Base-by-base conservation (phyloP, 2,329 filamentous ascomycete genomes). In the Colletotrichum destructivum region DNA sequence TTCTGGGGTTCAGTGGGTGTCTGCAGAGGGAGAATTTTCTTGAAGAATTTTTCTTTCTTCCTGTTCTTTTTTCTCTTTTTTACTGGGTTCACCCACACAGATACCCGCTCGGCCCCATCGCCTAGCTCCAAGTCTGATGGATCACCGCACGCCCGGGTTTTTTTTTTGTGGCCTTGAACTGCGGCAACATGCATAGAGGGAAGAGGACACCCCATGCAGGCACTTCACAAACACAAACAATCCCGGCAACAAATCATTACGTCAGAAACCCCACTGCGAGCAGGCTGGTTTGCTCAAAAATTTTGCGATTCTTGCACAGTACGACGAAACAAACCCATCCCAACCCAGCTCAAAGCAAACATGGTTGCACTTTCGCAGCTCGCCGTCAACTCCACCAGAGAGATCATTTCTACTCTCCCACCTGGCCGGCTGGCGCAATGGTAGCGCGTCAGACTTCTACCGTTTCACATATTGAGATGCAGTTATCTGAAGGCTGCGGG, bases 391-490 rank as follows among this genome's bases (percentile, higher is more conserved):
- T 3, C 65, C 2, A 8, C 49, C 26, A 3, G 56, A 13, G 54
- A 56, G 54, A 56, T 42, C 47, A 2, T 40, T 8, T 4, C 15
- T 40, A 1, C 42, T 40, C 12, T 38, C 31, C 11, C 11, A 21
- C 16, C 35, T 18, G 69, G 69, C 69, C 69, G 69, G 65, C 69
- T 71, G 69, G 69, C 69, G 64, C 65, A 71, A 71, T 71, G 69
- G 69, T 71, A 71, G 69, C 64, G 69, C 69, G 44, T 69, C 69
- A 71, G 69, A 71, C 69, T 71, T 71, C 69, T 71, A 71, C 2
- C 35, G 12, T 26, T 8, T 18, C 2, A 1, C 6, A 1, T 0
- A 7, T 2, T 3, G 42, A 51, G 42, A 15, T 3, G 59, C 18
- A 26, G n/a, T 40, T 9, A 71, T 71, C 69, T 71, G 69, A 52